Base-by-base conservation (phyloP, 257 asterid genomes). In the Capsicum rhomboideum region DNA sequence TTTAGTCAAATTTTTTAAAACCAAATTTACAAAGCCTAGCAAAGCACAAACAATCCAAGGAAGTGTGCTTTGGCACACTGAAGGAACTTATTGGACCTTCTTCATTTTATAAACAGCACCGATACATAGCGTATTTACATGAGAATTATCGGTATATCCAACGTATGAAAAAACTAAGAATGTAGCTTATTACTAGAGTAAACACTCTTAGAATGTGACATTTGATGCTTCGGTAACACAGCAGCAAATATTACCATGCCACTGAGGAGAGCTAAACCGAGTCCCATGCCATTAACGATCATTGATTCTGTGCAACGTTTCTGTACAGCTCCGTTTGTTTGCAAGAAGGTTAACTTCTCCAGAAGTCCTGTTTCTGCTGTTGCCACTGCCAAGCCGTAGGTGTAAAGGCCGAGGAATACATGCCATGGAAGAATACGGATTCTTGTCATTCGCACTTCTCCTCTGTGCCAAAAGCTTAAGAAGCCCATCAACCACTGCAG, bases 281-380 rank as follows among this genome's bases (percentile, higher is more conserved):
- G 85, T 21, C 98, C 98, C 87, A 95, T 85, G n/a, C 92, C 94
- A 31, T 95, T 95, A 12, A 95, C 97, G 42, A 95, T 69, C 16
- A 86, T 81, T 4, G 97, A 89, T 61, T 95, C 94, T 0, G 94
- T 89, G 86, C 91, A 72, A 11, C 91, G 93, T 82, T 85, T 95
- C 44, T 84, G 71, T 28, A 93, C 93, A 58, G 85, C 83, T 54
- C 93, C 94, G 58, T 79, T 87, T 10, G 91, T 86, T 85, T 95
- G 97, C 87, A 94, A 86, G 89, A 95, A 89, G 4, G 97, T 94
- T 52, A 94, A 55, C 90, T 95, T 94, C 58, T 95, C 98, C 31
- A 93, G 94, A 71, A 95, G 97, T 56, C 98, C 97, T 7, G 97
- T 95, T 84, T 94, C 97, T 2, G 98, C 97, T 58, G 99, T 93